Evolutionary conservation across 176 grass and related monocot genomes (phyloP).

Genomic region (Carex scoparia): DNA sequence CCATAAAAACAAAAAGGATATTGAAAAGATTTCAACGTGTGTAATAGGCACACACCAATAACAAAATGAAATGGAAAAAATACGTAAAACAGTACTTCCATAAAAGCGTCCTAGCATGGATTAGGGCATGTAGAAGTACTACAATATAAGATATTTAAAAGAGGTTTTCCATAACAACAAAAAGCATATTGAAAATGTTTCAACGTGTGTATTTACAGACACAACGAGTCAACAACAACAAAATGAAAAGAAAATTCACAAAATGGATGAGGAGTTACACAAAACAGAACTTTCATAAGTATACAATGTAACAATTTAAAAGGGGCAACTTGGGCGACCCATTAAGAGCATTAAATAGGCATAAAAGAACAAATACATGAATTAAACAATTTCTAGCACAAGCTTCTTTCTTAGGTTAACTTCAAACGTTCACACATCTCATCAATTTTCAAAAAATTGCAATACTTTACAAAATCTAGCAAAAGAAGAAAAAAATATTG

Average conservation of each 20-base stretch:
- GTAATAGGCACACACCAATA: neutral
- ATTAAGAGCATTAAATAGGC: neutral
- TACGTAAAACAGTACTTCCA: neutral
- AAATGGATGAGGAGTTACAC: neutral
- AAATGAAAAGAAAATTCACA: neutral
- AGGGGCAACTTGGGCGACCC: neutral
- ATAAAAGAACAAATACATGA: neutral
- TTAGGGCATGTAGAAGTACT: neutral
- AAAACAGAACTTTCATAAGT: neutral
- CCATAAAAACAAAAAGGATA: neutral
- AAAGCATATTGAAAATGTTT: neutral
- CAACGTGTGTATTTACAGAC: neutral
- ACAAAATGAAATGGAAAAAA: neutral
- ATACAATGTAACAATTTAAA: neutral
- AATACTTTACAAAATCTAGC: constrained; percentile 18
- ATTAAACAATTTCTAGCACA: neutral
- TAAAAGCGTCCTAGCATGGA: neutral
- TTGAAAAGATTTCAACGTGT: neutral
- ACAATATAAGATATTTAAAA: neutral
- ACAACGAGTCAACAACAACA: neutral
- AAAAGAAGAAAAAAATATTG: neutral
- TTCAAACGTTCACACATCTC: neutral
- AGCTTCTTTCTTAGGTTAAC: constrained; percentile 9
- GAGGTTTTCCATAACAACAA: neutral
- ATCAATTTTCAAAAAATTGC: neutral